Base-by-base conservation (phyloP, 768 basidiomycete genomes). In the Kwoniella dendrophila region DNA sequence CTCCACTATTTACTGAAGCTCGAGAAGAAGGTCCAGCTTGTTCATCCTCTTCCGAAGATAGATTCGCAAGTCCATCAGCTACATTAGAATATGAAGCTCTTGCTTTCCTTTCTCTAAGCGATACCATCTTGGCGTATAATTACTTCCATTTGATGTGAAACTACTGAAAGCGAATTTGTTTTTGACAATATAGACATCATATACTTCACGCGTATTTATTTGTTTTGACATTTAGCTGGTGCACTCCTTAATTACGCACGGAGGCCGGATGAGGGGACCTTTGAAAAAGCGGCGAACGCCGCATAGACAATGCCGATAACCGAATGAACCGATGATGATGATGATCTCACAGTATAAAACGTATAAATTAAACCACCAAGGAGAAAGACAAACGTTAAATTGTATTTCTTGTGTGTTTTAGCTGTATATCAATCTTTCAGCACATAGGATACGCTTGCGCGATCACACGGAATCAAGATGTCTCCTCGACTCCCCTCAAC, bases 11-110 rank as follows among this genome's bases (percentile, higher is more conserved):
- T n/a, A 26, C 41, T n/a, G 56, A 58, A 7, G 56, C 12, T 1
- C 6, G 34, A 20, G 30, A 26, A 22, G 41, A 43, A 22, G 52
- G 12, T 11, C 55, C 56, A 6, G 48, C 55, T 36, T 43, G 44
- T 20, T 54, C 57, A 14, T 65, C 58, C 10, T n/a, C n/a, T n/a
- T 55, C 59, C 10, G 59, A 59, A 7, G 64, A 61, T 10, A 66
- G 59, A 33, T 61, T 34, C 18, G n/a, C 59, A 7, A 66, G 51
- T 12, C 59, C 64, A n/a, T 61, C 55, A 2, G 64, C 59, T 27
- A 66, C 44, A n/a, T 58, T 51, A 22, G 64, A 56, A 44, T 66
- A 66, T 3, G 64, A 66, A 1, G 64, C 56, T 51, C 64, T 14
- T 2, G 64, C 32, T 33, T 61, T 66, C n/a, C 64, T 45, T 55